Base-by-base conservation (phyloP, 495 filamentous ascomycete genomes). In the Evernia prunastri region DNA sequence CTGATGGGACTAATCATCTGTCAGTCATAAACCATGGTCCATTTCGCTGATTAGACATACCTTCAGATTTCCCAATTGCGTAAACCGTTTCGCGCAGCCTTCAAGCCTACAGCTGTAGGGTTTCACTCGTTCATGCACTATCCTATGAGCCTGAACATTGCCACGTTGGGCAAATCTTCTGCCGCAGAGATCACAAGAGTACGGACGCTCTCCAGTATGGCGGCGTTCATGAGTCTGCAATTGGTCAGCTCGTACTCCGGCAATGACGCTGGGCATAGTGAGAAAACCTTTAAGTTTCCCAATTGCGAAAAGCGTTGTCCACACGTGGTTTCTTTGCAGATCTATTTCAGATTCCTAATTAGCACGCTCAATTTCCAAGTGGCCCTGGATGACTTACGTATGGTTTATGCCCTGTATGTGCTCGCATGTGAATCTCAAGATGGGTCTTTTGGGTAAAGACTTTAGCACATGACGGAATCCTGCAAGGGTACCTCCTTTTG, bases 401-500 rank as follows among this genome's bases (percentile, higher is more conserved):
- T 65, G 93, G 93, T 67, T 91, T 91, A 56, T 91, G 85, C 25
- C 93, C 93, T 5, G 92, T 96, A 70, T 97, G 93, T 12, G 91
- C 87, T 70, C 93, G 83, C 53, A 82, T 88, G 70, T 97, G 93
- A 43, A 95, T 97, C 64, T 96, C 91, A 43, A 96, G 81, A 72
- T 97, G 92, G 4, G 92, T 97, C 74, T 93, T 96, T 72, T 97
- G 93, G 62, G 85, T 84, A 74, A 96, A 96, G 66, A 80, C 84
- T 77, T 94, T 96, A 63, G 81, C 78, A 69, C 93, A 97, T 18
- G 86, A 83, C 17, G 85, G 81, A 39, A 92, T 82, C 29, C 80
- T 84, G 75, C 93, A 97, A 33, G 82, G 75, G 71, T 94, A 94
- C 69, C 85, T 83, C 73, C 89, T 90, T 60, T 58, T 62, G 25